Conservation (phyloP, 305 asterid genomes). For the Solanum aculeatissimum region DNA sequence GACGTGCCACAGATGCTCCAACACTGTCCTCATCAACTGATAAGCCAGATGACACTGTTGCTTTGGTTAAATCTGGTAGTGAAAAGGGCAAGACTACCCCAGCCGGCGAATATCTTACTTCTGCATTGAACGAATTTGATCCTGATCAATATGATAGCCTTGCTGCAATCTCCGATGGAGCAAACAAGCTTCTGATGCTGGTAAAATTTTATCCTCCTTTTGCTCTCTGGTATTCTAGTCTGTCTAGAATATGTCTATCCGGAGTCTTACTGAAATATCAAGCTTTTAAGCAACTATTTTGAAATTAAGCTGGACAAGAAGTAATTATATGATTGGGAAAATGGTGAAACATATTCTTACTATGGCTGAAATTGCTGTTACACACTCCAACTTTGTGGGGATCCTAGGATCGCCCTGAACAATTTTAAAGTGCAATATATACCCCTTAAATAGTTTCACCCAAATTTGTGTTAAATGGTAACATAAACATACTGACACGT, state of each 20-base stretch:
- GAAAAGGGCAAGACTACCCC: conserved; percentile 86
- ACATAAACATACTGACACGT: too few relatives aligned
- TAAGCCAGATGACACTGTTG: conserved; percentile 54
- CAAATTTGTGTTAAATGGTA: too few relatives aligned
- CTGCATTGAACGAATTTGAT: conserved; percentile 90
- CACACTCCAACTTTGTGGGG: too few relatives aligned
- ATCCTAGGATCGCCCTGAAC: too few relatives aligned
- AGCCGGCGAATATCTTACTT: conserved; percentile 97
- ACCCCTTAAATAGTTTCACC: too few relatives aligned
- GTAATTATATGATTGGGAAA: background rate
- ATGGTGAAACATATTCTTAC: too few relatives aligned
- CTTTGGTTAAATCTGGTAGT: conserved; percentile 67
- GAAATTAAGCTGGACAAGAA: background rate
- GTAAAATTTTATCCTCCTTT: conserved; percentile 20
- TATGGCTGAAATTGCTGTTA: too few relatives aligned
- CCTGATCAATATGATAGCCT: conserved; percentile 94
- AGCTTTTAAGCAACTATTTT: background rate
- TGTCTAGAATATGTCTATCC: background rate
- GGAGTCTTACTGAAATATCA: background rate
- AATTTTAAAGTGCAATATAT: too few relatives aligned
- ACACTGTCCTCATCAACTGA: conserved; percentile 41
- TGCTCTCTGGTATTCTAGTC: background rate
- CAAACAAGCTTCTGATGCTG: conserved; percentile 99
- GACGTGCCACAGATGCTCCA: conserved; percentile 40
- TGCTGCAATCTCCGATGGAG: conserved; percentile 99